Evolutionary conservation across 805 yeast genomes (phyloP), one percentile per base, ranked within the genome.

Genomic region (Ogataea paradorogensis): DNA sequence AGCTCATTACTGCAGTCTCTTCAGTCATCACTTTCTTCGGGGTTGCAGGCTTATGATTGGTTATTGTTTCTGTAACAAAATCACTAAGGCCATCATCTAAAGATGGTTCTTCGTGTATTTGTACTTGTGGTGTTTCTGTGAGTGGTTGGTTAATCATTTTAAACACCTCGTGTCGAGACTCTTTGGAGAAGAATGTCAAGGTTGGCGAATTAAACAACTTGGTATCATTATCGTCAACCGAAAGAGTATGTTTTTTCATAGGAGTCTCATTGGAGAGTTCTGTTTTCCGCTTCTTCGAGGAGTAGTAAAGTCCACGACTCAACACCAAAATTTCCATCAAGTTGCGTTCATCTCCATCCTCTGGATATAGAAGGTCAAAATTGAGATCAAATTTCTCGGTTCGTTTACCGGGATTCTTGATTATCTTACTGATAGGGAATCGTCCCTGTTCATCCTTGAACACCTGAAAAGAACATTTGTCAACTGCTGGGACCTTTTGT

Each of bases 81-180:
- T 61, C 65, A 40, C 61, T 61, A 14, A 61, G 33, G 0, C 58
- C 59, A 21, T 45, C 49, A 28, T 48, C 55, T 16, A 45, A 21
- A 15, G 46, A 23, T 4, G 32, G 37, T 16, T 45, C 48, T 2
- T 46, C 46, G 9, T 34, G 11, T 28, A 27, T 10, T 59, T 68
- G 27, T 59, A 14, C 10, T 13, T 22, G 9, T 13, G 22, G 26
- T 13, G 33, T 63, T 27, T 63, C 67, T 21, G 30, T 25, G 23
- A 40, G 57, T 40, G 77, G 76, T 34, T 73, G 77, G 53, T 82
- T 85, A 57, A 87, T 84, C 88, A 88, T 84, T 11, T 76, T 73
- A 46, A 74, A 67, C 0, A 88, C 81, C 50, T 87, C 96, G 39
- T 78, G 75, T 41, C 79, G 74, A 2, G 95, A 91, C 52, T 80